Base-by-base conservation (phyloP, 1,284 basidiomycete genomes). In the Vanrija sp. region DNA sequence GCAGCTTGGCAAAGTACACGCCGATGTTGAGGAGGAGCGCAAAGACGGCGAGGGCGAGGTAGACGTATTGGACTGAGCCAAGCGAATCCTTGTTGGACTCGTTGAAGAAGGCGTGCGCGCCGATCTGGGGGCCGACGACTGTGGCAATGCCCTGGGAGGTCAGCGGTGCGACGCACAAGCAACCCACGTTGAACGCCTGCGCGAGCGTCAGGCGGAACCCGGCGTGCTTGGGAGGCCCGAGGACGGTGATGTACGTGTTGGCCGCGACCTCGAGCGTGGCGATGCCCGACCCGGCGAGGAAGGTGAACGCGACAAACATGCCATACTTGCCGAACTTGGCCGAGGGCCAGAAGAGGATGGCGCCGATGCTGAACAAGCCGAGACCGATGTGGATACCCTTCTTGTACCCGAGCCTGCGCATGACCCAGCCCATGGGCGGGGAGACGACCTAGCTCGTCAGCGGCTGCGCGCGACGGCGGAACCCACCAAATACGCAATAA, bases 181-280 rank as follows among this genome's bases (percentile, higher is more conserved):
- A 50, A 48, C 31, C 12, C 31, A 31, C 31, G 49, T 69, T 69
- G 64, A 69, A 69, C 3, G 42, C 53, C 51, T 69, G 65, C 1
- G 67, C 67, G 15, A 69, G 53, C n/a, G 63, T 64, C 20, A 71
- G 52, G 10, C 69, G 60, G 41, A 68, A 55, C 3, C 66, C 63
- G 2, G 66, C 61, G 39, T 54, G 42, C 45, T 63, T 52, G 16
- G 69, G 64, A 3, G 64, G 60, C 15, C 69, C 69, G 0, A 71
- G 56, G 9, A 71, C 60, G 5, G 54, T 51, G 44, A 71, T 71
- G 53, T 68, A 69, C 8, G 63, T 59, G 49, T 65, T 68, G 45
- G 68, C 68, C 0, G 65, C 65, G 6, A 56, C 58, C 54, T 70
- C 68, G n/a, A 70, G 61, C 2, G 65, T 70, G 14, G 68, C 66